Base-by-base conservation (phyloP, 306 rosid genomes). In the Cercis canadensis region DNA sequence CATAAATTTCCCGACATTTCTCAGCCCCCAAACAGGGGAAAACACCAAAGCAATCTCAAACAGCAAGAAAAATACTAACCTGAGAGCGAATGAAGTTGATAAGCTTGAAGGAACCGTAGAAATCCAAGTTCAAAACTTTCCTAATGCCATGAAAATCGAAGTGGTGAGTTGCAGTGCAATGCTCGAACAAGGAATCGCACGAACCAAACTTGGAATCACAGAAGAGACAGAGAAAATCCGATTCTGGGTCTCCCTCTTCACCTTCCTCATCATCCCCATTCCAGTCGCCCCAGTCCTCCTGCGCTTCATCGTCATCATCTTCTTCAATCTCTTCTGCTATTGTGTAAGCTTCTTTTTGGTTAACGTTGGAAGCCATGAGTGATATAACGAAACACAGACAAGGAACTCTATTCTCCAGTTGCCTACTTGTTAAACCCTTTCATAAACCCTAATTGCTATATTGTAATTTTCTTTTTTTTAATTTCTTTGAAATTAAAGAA, bases 91-190 rank as follows among this genome's bases (percentile, higher is more conserved):
- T 79, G 70, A 69, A 94, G 77, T 94, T 94, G 15, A 94, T 87
- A 70, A 91, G 86, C 85, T 89, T 91, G 72, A 94, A 83, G 16
- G 92, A 89, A 49, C 84, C 82, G 40, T 94, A 91, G 81, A 91
- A 94, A 68, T 89, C 90, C 64, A 94, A 78, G 57, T 69, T 13
- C 57, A 91, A 81, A 14, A 73, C 41, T 18, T 45, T 72, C 58
- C 75, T 78, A 11, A 87, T 46, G 24, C 61, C 52, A 1, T 40
- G 86, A 57, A 91, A 89, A 75, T 94, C 88, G 69, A 94, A 94
- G 67, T 60, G 78, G 75, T 94, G 99, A 64, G 53, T 3, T 3
- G 83, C 72, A 17, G 29, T 54, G 68, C 97, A 94, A 55, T 94
- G 99, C 3, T 78, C 80, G 66, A 89, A 89, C 44, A 94, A 62